A percentile compares a stretch with the other conserved stretches of the same genome.
Evolutionary conservation across 2,329 filamentous ascomycete species (phyloP).

Genomic region (Apiospora marii): DNA sequence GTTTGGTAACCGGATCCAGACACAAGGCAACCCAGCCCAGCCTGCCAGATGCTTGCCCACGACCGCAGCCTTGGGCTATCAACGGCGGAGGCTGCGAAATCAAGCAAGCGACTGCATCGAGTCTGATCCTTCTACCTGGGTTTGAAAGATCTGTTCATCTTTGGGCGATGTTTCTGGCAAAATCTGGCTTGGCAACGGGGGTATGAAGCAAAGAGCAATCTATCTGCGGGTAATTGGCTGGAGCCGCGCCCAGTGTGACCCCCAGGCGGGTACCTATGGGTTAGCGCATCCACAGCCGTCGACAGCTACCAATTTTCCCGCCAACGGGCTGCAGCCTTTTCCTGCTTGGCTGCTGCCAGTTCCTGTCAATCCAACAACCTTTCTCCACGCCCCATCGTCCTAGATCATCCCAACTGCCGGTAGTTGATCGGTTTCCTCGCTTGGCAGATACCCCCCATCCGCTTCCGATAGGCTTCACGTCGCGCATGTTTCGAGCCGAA

Average conservation of each 20-base stretch:
- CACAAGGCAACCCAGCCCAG: background rate
- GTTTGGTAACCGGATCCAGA: background rate
- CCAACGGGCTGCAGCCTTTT: conserved; percentile 2
- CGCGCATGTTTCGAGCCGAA: background rate
- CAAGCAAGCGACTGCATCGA: background rate
- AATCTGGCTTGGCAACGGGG: conserved; percentile 1
- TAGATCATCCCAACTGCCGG: background rate
- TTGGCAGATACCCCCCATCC: background rate
- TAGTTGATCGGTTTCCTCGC: background rate
- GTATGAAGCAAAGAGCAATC: background rate
- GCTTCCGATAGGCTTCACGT: background rate
- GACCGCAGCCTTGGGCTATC: too few species aligned
- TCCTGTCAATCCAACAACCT: background rate
- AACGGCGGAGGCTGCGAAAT: too few species aligned
- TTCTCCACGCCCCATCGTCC: conserved; percentile 8
- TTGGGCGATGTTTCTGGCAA: background rate
- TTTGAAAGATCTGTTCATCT: background rate
- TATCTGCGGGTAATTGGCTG: background rate
- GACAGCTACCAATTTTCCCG: conserved; percentile 1
- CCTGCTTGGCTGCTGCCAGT: background rate
- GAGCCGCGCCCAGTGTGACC: background rate
- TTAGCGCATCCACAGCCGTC: conserved; percentile 10
- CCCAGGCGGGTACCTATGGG: background rate
- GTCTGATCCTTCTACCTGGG: background rate
- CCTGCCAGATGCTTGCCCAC: background rate